phyloP scores from a whole-genome alignment of 108 stramenopile species.

The Discostella stelligeroides region DNA sequence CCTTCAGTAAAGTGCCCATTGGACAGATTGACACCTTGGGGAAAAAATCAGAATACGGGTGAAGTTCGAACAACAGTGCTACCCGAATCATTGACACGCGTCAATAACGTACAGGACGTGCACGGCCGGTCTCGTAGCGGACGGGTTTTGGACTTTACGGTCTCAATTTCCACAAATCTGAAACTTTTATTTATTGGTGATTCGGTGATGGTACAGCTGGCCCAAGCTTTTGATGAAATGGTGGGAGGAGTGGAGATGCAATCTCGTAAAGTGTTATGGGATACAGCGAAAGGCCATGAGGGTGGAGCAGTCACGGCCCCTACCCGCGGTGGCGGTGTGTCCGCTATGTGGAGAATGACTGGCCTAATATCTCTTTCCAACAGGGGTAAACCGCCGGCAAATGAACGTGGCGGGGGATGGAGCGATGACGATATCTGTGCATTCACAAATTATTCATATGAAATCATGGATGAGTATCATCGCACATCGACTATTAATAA shows the following conservation, averaged over 20 bases:
- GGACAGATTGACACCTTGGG: too few species aligned
- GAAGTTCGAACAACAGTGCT: too few species aligned
- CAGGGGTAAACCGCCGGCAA: constrained; percentile 21
- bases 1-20: too few species aligned
- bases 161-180: constrained; percentile 16
- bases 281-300: constrained; percentile 10
- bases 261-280: constrained; percentile 4
- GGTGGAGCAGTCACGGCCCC: constrained; percentile 22
- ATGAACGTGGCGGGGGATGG: constrained; percentile 36
- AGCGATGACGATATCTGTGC: background rate
- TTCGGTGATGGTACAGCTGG: constrained; percentile 34
- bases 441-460: constrained; percentile 4
- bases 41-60: too few species aligned
- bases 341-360: constrained; percentile 28
- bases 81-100: background rate
- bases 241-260: background rate
- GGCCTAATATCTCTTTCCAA: constrained; percentile 8
- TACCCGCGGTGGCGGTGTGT: constrained; percentile 26
- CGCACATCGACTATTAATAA: background rate
- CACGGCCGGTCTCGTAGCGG: background rate
- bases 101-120: background rate
- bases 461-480: too few species aligned
- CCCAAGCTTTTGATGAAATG: constrained; percentile 32
- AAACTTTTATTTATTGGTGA: constrained; percentile 32
- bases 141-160: constrained; percentile 29